Evolutionary conservation across 2,329 filamentous ascomycete species (phyloP).

Genomic region (Talaromyces sp.): DNA sequence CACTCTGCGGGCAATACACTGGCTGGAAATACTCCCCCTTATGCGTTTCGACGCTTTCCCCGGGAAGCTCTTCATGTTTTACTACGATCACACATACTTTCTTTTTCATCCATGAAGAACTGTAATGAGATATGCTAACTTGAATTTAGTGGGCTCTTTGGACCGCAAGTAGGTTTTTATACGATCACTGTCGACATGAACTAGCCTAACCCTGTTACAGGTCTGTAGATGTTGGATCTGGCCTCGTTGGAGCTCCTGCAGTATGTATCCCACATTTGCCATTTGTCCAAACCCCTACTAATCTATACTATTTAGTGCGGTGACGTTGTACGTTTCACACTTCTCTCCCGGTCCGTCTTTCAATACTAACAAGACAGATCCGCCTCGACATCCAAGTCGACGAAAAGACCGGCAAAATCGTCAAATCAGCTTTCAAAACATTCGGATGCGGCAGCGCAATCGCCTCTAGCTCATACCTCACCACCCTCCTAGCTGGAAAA

Average conservation of each 20-base stretch:
- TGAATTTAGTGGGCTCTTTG: conserved; percentile 10
- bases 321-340: conserved; percentile 56
- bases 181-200: not conserved
- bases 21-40: not conserved
- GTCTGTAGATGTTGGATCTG: conserved; percentile 80
- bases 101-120: not conserved
- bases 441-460: conserved; percentile 95
- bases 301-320: conserved; percentile 53
- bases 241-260: conserved; percentile 84
- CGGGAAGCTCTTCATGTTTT: not conserved
- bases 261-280: conserved; percentile 2
- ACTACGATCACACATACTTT: not conserved
- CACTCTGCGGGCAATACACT: not conserved
- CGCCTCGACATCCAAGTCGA: conserved; percentile 92
- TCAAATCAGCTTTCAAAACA: conserved; percentile 96
- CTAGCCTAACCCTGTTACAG: conserved; percentile 30
- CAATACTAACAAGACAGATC: conserved; percentile 49
- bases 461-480: conserved; percentile 89
- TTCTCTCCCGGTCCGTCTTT: not conserved
- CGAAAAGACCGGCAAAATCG: conserved; percentile 79
- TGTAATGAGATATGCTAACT: not conserved
- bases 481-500: conserved; percentile 58
- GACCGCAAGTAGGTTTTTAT: conserved; percentile 13
- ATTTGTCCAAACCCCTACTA: not conserved
- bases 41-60: not conserved